Evolutionary conservation across 2,329 filamentous ascomycete genomes (phyloP).

Genomic region (Tolypocladium tropicale): DNA sequence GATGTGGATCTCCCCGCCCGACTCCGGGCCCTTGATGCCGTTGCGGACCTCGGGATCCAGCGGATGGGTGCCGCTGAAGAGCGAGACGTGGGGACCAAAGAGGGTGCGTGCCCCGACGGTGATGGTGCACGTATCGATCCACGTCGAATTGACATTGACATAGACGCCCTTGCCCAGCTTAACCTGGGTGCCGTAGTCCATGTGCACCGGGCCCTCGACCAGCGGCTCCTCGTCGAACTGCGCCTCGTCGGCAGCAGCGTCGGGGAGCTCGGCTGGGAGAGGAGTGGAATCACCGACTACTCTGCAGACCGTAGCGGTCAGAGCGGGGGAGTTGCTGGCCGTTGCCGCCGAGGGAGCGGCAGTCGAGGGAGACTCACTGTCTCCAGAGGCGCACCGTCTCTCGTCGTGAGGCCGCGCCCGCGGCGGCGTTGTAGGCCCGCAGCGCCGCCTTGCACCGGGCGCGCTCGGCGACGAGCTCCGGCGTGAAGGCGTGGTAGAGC

Average conservation of each 20-base stretch:
- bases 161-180: slow-evolving; percentile 56
- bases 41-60: slow-evolving; percentile 65
- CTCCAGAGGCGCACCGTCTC: background rate
- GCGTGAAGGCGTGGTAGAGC: background rate
- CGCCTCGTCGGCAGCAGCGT: background rate
- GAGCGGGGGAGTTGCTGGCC: background rate
- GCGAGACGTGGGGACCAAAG: slow-evolving; percentile 65
- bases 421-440: background rate
- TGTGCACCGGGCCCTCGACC: background rate
- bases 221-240: background rate
- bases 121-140: slow-evolving; percentile 68
- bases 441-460: background rate
- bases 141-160: slow-evolving; percentile 63
- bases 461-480: background rate
- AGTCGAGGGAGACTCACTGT: background rate
- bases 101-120: slow-evolving; percentile 68
- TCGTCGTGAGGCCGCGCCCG: background rate
- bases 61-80: slow-evolving; percentile 70
- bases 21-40: slow-evolving; percentile 65
- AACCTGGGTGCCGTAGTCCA: slow-evolving; percentile 19
- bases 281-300: background rate
- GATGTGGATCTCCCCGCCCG: slow-evolving; percentile 61
- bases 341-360: background rate
- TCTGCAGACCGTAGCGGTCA: background rate
- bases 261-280: background rate